Base-by-base conservation (phyloP, 805 yeast genomes). In the Wickerhamiella musiphila region DNA sequence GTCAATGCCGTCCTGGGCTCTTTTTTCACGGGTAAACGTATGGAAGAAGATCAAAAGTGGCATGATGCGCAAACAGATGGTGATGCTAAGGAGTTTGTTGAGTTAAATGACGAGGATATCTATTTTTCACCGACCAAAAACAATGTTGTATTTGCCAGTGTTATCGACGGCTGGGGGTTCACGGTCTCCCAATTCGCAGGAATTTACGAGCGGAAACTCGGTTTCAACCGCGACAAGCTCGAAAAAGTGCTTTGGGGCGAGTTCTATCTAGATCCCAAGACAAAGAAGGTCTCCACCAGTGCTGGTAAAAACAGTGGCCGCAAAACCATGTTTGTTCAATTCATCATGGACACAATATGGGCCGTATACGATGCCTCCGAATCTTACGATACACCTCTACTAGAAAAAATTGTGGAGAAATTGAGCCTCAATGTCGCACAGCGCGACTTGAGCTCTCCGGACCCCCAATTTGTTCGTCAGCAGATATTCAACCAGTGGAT, bases 131-230 rank as follows among this genome's bases (percentile, higher is more conserved):
- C 99, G 0, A 78, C 76, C 31, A 66, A 70, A 42, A 82, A 82
- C 49, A 86, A 86, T 48, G 94, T 86, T 4, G 70, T 86, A 0
- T 86, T 86, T 59, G 86, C 93, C 1, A 65, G 73, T 21, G 98
- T 98, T 1, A 63, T 78, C 13, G 98, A 90, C 56, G 96, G 96
- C 9, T 90, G 98, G 96, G 99, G 96, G 1, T 90, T 90, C 53
- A 78, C 81, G 26, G 63, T 90, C 31, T 70, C 79, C 32, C 94
- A 90, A 42, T 78, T 90, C 54, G 78, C 94, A 6, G 73, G 77
- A 35, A 71, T 90, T 21, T 81, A 82, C 51, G 90, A 77, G 56
- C 69, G 70, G 30, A 82, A 82, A 46, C 58, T 86, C 13, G 94
- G 93, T 0, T 76, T 86, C 42, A 78, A 79, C 41, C 72, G 83